Evolutionary conservation across 306 rosid species (phyloP), one percentile per base, ranked within the genome.

Genomic region (Pterocarpus macrocarpus): DNA sequence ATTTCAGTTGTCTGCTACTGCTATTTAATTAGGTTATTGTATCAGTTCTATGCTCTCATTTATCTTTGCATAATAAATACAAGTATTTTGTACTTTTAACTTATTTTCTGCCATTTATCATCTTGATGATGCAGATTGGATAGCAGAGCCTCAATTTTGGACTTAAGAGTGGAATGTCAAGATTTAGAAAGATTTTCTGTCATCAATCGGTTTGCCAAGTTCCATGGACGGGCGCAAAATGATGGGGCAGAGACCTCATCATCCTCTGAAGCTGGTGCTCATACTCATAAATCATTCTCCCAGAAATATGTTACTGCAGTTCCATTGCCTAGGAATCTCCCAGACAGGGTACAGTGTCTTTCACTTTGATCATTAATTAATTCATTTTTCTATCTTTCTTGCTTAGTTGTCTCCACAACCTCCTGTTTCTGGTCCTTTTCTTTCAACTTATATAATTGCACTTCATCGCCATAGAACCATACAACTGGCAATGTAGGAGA

Each of bases 321-420:
- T 85, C 94, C 97, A 79, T 80, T 89, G 91, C 97, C 98, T 90
- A 91, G 86, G 87, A 91, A 91, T 92, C 95, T 92, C 83, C 97
- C 98, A 30, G 97, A 95, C 92, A 89, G 97, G 94, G 97, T 92
- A 95, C 98, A 92, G 87, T 95, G 98, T 92, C 92, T 92, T 85
- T 91, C 97, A 88, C 98, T 95, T 89, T 91, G 92, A 95, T 91
- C 81, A 92, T 91, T 91, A 89, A 88, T 95, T 91, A 49, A 95
- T 91, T 91, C 92, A 88, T 94, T 88, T 86, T 87, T 91, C 93
- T 86, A 82, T 87, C 91, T 67, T 84, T 77, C 82, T 81, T 80
- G 81, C 86, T 84, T 84, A 84, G 69, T 86, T 85, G 88, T 83
- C 92, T 88, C 92, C 84, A 28, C 87, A 80, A 80, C 85, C 93